These are phyloP conservation scores for Carex arenaria DNA, from an alignment of 202 grass and related monocot genomes.

Conservation along the genomic window DNA sequence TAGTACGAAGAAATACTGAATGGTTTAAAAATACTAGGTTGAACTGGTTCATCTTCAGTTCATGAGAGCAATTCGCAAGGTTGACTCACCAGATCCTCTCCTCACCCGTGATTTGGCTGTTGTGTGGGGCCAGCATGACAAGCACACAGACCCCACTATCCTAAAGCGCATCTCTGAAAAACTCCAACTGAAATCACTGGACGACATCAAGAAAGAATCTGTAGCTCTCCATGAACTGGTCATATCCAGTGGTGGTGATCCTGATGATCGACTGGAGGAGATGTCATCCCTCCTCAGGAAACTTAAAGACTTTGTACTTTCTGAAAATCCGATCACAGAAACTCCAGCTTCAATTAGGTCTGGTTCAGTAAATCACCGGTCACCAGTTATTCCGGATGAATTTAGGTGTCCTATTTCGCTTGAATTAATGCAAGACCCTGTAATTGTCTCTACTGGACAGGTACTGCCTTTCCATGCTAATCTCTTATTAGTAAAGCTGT, in stretches of 20 bases:
- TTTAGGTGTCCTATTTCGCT: slow-evolving; percentile 98
- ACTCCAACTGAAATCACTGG: slow-evolving; percentile 72
- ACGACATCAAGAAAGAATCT: slow-evolving; percentile 82
- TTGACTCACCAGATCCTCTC: slow-evolving; percentile 39
- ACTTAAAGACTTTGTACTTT: slow-evolving; percentile 54
- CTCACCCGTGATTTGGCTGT: slow-evolving; percentile 41
- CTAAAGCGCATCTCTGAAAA: slow-evolving; percentile 70
- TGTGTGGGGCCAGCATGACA: slow-evolving; percentile 39
- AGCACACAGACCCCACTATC: slow-evolving; percentile 26
- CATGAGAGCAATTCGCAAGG: slow-evolving; percentile 45
- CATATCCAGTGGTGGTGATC: slow-evolving; percentile 53
- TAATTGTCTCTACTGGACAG: slow-evolving; percentile 90
- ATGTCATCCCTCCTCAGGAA: slow-evolving; percentile 90
- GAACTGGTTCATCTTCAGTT: slow-evolving; percentile 81
- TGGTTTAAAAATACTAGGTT: slow-evolving; percentile 31
- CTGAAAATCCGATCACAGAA: slow-evolving; percentile 32
- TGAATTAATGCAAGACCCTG: slow-evolving; percentile 90
- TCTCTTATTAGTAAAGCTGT: neutral
- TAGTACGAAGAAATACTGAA: neutral
- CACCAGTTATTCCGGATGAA: slow-evolving; percentile 83
- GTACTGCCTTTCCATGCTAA: slow-evolving; percentile 20
- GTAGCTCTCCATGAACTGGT: slow-evolving; percentile 88
- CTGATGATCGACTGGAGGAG: slow-evolving; percentile 62
- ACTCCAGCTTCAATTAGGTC: slow-evolving; percentile 10
- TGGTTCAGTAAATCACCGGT: slow-evolving; percentile 47